Base-by-base conservation (phyloP, 208 protist genomes). In the Acanthamoeba lenticulata region DNA sequence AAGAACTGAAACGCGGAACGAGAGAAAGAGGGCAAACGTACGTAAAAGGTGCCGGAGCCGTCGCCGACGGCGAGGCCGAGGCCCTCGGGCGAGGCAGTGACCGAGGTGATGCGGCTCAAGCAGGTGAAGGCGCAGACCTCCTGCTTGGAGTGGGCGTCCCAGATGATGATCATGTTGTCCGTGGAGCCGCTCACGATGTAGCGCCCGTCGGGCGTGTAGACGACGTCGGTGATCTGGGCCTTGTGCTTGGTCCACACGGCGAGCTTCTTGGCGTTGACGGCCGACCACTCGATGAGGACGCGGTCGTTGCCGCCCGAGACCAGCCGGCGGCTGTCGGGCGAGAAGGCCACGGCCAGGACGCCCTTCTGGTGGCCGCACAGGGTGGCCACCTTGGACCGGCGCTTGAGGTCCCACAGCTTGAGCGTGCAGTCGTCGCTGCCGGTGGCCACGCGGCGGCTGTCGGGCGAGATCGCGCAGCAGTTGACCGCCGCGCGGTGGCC, bases 331-430 rank as follows among this genome's bases (percentile, higher is more conserved):
- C 55, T 38, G 32, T 79, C 45, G 0, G 79, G 32, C 6, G 32
- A 81, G 19, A 79, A 60, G 17, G 88, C 49, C 24, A 90, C n/a
- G 47, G 74, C 45, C 15, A 83, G 96, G 13, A 97, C 95, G 47
- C 90, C 72, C 93, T 95, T 94, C 74, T 96, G 85, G 32, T 96
- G 95, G 36, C 95, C 95, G n/a, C 13, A 38, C 2, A 96, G 27
- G 32, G 79, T 95, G 29, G 27, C n/a, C 21, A 96, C 5, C 29
- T 90, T 90, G 21, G 49, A 67, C 0, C 38, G 81, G 27, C 81
- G 81, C 32, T 3, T 17, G 19, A 29, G 29, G 38, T 90, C 45
- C 81, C 81, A 90, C 52, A 95, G 7, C 57, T 94, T 92, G 34
- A 95, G 27, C 29, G 42, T 95, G 4, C 32, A 44, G 72, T 95